Evolutionary conservation across 805 yeast genomes (phyloP), one percentile per base, ranked within the genome.

Genomic region (Blastobotrys robertii): DNA sequence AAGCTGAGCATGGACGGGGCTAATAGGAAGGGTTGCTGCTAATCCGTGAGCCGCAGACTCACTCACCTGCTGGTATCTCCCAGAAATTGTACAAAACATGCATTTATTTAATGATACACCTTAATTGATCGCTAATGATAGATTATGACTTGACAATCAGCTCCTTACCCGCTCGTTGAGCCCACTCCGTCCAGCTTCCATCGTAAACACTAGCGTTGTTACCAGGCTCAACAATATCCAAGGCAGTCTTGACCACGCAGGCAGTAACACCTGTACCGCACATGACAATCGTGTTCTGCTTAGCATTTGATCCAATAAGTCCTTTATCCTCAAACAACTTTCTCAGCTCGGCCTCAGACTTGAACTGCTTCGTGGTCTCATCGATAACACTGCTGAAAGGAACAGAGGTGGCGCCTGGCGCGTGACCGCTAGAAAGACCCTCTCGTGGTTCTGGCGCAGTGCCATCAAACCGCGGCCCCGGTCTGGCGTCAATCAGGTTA

Each of bases 231-330:
- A 74, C 68, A n/a, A 65, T 55, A 44, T 77, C 79, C 34, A 83
- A 59, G 1, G 94, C 97, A 7, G 81, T 67, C 61, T 84, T 81
- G 37, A 90, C 71, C 34, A 92, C 78, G 49, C 90, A 85, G 1
- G 97, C 97, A 8, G 97, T 81, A 39, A 92, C 97, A 37, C 97
- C 98, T 0, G 97, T 81, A 25, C 97, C 98, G 59, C 98, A 92
- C 84, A 84, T 77, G 33, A 82, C 83, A 39, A 92, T 77, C 13
- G 84, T 77, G 9, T 85, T 88, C 54, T 81, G 80, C 12, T 68
- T 62, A 3, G 59, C 56, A 45, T 67, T 66, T 19, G 25, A 6
- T 19, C 25, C 25, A 6, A 19, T 19, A 4, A 19, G 25, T 3
- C 28, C 8, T 12, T 22, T 10, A 5, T 11, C 30, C 29, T 52